phyloP scores from a whole-genome alignment of 257 asterid genomes.

The Paulownia fortunei region DNA sequence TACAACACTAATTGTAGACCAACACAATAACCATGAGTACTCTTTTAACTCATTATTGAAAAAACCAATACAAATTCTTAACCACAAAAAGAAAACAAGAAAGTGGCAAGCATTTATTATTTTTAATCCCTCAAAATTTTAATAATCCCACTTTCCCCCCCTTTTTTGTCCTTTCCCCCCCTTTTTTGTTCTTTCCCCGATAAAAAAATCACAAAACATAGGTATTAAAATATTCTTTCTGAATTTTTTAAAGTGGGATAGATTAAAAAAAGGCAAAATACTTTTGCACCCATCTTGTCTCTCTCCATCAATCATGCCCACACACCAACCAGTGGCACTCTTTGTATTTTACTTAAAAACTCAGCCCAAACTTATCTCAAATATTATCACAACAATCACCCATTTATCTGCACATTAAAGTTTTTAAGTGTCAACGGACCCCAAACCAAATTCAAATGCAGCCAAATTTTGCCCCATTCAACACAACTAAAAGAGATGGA shows the following conservation, averaged over 20 bases:
- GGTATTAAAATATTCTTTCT: conserved; percentile 30
- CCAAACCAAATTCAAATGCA: conserved; percentile 22
- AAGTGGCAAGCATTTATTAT: neutral
- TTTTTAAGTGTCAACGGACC: conserved; percentile 28
- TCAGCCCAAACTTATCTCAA: neutral
- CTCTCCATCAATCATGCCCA: conserved; percentile 33
- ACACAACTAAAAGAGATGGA: neutral
- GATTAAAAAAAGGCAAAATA: conserved; percentile 8
- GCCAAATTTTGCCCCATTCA: neutral
- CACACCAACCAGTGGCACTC: conserved; percentile 27
- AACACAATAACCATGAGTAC: too few species aligned
- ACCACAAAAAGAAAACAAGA: neutral
- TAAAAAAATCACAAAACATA: neutral
- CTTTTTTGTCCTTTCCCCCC: neutral
- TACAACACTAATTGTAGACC: too few species aligned
- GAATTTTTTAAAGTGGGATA: conserved; percentile 5
- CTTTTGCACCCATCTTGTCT: conserved; percentile 25
- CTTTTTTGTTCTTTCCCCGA: neutral
- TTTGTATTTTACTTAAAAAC: conserved; percentile 10
- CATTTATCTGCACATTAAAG: neutral
- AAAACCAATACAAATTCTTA: neutral
- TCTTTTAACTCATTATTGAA: too few species aligned
- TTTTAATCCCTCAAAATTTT: neutral
- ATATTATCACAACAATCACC: neutral
- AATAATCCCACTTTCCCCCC: conserved; percentile 9